These are phyloP conservation scores for Eucalyptus polyanthemos DNA, from an alignment of 345 rosid species.

Conservation along the genomic window DNA sequence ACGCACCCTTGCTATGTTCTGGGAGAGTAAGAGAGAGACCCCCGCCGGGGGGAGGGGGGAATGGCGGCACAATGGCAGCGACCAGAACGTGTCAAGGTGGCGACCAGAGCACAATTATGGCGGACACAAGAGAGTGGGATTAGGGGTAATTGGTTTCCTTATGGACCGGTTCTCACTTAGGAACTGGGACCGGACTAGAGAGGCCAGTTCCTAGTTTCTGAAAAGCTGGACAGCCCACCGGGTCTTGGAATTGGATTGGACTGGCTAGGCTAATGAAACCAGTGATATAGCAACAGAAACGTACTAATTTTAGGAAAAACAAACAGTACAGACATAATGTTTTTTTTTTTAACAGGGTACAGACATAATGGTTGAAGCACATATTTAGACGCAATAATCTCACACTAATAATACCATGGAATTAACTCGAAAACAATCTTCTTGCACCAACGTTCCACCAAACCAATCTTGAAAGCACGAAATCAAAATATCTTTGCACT, in stretches of 20 bases:
- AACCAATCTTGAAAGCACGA: neutral
- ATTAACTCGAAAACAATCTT: neutral
- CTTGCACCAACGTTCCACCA: neutral
- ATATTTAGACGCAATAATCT: neutral
- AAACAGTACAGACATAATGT: neutral
- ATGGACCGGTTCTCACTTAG: neutral
- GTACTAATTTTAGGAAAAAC: neutral
- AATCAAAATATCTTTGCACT: neutral
- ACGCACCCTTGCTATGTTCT: neutral
- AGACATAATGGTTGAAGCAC: neutral
- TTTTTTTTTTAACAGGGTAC: too few species aligned
- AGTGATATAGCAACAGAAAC: neutral
- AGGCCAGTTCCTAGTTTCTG: too few species aligned
- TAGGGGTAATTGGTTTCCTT: too few species aligned
- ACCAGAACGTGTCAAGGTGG: neutral
- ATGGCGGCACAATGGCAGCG: neutral
- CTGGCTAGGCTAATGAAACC: neutral
- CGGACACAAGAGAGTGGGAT: neutral
- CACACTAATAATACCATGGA: neutral
- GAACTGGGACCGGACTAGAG: neutral
- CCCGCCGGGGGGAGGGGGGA: neutral
- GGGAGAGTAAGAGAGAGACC: neutral
- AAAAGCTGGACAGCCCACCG: neutral
- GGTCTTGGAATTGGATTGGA: neutral
- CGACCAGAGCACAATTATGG: neutral